Percentiles rank a stretch among this genome's conserved stretches.
These are phyloP conservation scores for Aspergillus arachidicola DNA, from an alignment of 2,329 filamentous ascomycete species.

Conservation along the genomic window DNA sequence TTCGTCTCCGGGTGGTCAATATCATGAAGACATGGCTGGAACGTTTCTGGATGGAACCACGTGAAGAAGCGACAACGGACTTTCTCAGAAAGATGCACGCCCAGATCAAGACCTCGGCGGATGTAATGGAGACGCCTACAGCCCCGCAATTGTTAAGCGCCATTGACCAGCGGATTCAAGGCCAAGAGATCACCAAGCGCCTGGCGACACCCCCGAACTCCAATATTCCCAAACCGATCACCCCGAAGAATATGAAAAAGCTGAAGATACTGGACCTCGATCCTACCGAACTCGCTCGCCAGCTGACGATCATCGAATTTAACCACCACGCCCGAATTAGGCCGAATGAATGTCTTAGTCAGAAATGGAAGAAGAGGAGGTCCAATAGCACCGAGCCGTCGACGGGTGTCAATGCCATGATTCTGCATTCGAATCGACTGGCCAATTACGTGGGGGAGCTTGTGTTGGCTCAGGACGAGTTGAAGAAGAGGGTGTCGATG, in stretches of 20 bases:
- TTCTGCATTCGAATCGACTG: conserved; percentile 93
- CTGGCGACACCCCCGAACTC: conserved; percentile 79
- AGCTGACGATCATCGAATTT: conserved; percentile 91
- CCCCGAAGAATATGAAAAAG: conserved; percentile 97
- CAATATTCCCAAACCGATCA: conserved; percentile 78
- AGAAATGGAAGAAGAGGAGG: conserved; percentile 90
- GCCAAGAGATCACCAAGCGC: conserved; percentile 78
- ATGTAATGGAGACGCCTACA: conserved; percentile 13
- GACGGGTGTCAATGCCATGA: conserved; percentile 87
- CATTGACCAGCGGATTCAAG: conserved; percentile 79
- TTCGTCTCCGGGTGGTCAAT: conserved; percentile 89
- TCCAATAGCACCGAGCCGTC: conserved; percentile 72
- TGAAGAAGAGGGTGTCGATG: conserved; percentile 88
- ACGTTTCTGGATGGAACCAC: conserved; percentile 93
- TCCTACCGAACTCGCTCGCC: conserved; percentile 85
- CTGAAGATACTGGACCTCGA: conserved; percentile 95
- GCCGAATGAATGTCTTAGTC: conserved; percentile 88
- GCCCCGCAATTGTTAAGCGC: conserved; percentile 77
- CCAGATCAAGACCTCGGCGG: conserved; percentile 61
- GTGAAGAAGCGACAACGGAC: conserved; percentile 64
- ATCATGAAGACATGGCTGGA: conserved; percentile 97
- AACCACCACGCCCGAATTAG: conserved; percentile 88
- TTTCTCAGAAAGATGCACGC: conserved; percentile 80
- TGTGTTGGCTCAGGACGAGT: conserved; percentile 86
- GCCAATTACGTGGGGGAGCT: conserved; percentile 98